These are phyloP conservation scores for Tolypocladium amazonense DNA, from an alignment of 2,329 filamentous ascomycete genomes.

Conservation along the genomic window DNA sequence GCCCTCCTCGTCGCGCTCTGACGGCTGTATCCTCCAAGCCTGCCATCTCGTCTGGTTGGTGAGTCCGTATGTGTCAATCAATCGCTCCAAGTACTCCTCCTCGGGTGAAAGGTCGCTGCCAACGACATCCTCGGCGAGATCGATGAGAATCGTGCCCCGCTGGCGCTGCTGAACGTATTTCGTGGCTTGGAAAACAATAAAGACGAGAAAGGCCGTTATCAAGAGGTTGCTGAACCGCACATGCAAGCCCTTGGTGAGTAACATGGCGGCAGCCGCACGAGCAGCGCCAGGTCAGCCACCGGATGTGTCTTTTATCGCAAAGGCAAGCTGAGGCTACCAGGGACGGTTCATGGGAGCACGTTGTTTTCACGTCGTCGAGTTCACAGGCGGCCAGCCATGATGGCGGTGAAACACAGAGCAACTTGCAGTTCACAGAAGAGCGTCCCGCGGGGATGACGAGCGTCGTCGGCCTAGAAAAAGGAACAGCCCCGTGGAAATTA, in stretches of 20 bases:
- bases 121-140: conserved; percentile 4
- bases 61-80: conserved; percentile 15
- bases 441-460: not conserved
- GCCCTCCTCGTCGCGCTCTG: conserved; percentile 15
- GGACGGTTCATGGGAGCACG: not conserved
- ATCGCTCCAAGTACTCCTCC: conserved; percentile 20
- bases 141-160: conserved; percentile 1
- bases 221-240: conserved; percentile 13
- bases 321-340: not conserved
- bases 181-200: conserved; percentile 13
- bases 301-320: not conserved
- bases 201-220: conserved; percentile 12
- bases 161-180: conserved; percentile 4
- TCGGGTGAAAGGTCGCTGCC: conserved; percentile 13
- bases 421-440: not conserved
- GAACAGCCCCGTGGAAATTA: not conserved
- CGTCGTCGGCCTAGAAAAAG: not conserved
- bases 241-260: conserved; percentile 13
- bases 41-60: conserved; percentile 22
- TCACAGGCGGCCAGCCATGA: not conserved
- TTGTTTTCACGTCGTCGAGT: not conserved
- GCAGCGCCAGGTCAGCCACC: conserved; percentile 3
- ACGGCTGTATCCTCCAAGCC: conserved; percentile 20
- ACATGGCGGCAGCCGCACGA: conserved; percentile 10
- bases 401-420: not conserved